Evolutionary conservation across 345 rosid species (phyloP).

Genomic region (Turritis glabra): DNA sequence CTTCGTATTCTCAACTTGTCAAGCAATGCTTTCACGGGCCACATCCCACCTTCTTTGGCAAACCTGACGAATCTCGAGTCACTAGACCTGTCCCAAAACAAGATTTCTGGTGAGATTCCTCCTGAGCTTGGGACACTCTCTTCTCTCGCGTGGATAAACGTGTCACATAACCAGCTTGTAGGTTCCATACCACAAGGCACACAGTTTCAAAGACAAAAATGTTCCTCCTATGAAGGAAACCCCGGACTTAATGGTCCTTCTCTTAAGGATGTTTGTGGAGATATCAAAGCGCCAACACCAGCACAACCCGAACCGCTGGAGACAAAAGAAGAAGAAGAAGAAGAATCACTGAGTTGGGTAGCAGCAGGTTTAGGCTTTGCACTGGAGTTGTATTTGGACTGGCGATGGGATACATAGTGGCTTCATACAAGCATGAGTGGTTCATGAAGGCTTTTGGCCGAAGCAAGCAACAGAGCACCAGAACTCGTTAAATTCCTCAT

Average conservation of each 20-base stretch:
- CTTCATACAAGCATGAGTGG: not conserved
- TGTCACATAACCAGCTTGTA: not conserved
- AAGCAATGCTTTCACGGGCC: too few relatives aligned
- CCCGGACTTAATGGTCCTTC: not conserved
- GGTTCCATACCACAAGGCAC: not conserved
- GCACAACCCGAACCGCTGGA: not conserved
- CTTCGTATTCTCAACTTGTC: too few relatives aligned
- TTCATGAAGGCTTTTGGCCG: not conserved
- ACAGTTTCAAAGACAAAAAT: not conserved
- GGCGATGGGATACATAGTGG: not conserved
- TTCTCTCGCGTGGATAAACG: too few relatives aligned
- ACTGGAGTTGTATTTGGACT: not conserved
- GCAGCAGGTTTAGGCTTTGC: not conserved
- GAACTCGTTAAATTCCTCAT: not conserved
- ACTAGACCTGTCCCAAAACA: too few relatives aligned
- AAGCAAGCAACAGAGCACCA: not conserved
- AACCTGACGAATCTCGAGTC: too few relatives aligned
- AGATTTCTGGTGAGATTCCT: too few relatives aligned
- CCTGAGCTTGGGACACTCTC: too few relatives aligned
- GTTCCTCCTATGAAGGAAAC: not conserved
- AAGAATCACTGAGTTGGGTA: not conserved
- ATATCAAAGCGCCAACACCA: not conserved
- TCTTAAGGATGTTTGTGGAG: not conserved
- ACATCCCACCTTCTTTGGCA: too few relatives aligned
- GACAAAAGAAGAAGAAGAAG: not conserved